Evolutionary conservation across 257 asterid genomes (phyloP).

Genomic region (Anisodus acutangulus): DNA sequence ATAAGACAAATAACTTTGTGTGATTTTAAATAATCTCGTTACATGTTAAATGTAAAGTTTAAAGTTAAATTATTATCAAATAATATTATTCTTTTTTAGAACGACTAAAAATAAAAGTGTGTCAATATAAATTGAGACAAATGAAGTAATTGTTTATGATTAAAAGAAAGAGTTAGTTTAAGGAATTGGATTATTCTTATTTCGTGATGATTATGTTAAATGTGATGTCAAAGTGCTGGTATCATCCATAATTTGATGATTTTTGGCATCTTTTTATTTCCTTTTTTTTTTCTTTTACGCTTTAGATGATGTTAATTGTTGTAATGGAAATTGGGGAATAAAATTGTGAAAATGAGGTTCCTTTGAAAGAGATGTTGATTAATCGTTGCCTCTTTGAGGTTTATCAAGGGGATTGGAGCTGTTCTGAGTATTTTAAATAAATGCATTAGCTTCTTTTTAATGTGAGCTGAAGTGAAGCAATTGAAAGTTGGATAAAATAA

Average conservation of each 20-base stretch:
- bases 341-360: not conserved
- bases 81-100: too few relatives aligned
- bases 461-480: not conserved
- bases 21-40: too few relatives aligned
- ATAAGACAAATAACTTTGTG: too few relatives aligned
- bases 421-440: not conserved
- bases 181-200: not conserved
- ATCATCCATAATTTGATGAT: not conserved
- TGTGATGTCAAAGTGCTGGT: not conserved
- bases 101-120: too few relatives aligned
- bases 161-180: not conserved
- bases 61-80: too few relatives aligned
- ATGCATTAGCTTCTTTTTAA: not conserved
- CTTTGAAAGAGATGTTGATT: constrained; percentile 1
- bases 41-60: too few relatives aligned
- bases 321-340: not conserved
- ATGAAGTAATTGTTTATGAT: too few relatives aligned
- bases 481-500: not conserved
- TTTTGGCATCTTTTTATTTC: not conserved
- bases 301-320: not conserved
- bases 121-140: too few relatives aligned
- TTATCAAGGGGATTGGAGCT: not conserved
- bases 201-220: not conserved
- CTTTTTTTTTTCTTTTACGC: not conserved
- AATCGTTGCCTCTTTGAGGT: not conserved